phyloP scores from a whole-genome alignment of 2,329 filamentous ascomycete species.

The Dothideomycetes sp. region DNA sequence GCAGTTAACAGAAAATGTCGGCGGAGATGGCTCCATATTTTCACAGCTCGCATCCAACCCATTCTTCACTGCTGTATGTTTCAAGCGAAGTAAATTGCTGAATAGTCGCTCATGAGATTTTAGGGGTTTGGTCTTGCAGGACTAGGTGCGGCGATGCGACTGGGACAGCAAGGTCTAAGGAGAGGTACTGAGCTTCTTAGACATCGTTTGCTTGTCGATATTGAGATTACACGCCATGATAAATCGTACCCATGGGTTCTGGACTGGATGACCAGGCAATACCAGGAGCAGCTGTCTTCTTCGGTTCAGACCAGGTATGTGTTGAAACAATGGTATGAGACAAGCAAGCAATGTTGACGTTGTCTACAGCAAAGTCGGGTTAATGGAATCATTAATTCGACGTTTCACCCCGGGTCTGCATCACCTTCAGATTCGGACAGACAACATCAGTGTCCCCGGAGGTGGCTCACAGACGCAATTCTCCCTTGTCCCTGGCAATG shows the following conservation, averaged over 20 bases:
- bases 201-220: constrained; percentile 79
- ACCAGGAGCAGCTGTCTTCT: constrained; percentile 26
- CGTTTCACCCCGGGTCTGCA: constrained; percentile 50
- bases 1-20: constrained; percentile 22
- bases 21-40: constrained; percentile 28
- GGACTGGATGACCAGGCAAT: constrained; percentile 72
- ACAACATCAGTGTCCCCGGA: constrained; percentile 49
- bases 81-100: not conserved
- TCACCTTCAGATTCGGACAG: constrained; percentile 54
- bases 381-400: constrained; percentile 43
- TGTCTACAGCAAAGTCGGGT: constrained; percentile 17
- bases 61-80: constrained; percentile 41
- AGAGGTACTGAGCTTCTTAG: constrained; percentile 64
- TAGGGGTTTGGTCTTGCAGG: constrained; percentile 75
- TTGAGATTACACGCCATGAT: constrained; percentile 92
- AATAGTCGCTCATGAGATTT: not conserved
- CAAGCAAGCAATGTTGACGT: too few species aligned
- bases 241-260: constrained; percentile 90
- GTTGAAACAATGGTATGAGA: too few species aligned
- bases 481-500: constrained; percentile 81
- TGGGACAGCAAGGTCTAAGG: constrained; percentile 68
- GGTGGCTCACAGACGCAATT: constrained; percentile 70
- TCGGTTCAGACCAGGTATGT: constrained; percentile 38
- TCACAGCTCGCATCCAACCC: constrained; percentile 38
- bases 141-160: constrained; percentile 68